Conservation (phyloP, 2,329 filamentous ascomycete species). For the Phaeosphaeriaceae sp. region DNA sequence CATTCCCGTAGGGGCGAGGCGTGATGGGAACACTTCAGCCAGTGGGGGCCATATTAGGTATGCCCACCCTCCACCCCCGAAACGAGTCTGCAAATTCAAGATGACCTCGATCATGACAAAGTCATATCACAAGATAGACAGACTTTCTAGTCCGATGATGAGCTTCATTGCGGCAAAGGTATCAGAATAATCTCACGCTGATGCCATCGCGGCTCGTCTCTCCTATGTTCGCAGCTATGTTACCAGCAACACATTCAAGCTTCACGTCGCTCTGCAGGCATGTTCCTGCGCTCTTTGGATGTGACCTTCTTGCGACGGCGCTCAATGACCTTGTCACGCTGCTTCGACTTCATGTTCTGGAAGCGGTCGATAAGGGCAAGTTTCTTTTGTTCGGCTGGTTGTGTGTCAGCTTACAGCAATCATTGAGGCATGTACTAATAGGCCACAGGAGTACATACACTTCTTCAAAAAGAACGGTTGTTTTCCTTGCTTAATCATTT, state of each 20-base stretch:
- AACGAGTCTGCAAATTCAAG: no score
- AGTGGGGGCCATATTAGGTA: constrained; percentile 1
- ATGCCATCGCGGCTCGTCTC: constrained; percentile 11
- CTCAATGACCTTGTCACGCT: constrained; percentile 85
- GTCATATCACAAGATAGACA: no score
- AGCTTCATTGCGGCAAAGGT: no score
- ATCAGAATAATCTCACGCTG: neutral
- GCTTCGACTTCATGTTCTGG: constrained; percentile 80
- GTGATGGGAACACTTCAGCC: neutral
- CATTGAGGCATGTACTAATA: neutral
- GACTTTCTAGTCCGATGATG: no score
- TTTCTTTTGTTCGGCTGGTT: constrained; percentile 81
- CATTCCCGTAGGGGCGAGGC: neutral
- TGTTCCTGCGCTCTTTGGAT: constrained; percentile 76
- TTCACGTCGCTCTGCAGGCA: constrained; percentile 52
- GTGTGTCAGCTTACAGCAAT: constrained; percentile 18
- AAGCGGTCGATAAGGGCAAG: constrained; percentile 79
- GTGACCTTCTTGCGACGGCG: constrained; percentile 88
- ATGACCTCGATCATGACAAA: no score
- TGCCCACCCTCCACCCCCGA: no score
- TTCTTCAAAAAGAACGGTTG: constrained; percentile 92
- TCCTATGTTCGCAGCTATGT: no score
- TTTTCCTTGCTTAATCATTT: constrained; percentile 86
- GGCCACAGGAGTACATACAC: constrained; percentile 45
- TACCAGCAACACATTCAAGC: constrained; percentile 19